These are phyloP conservation scores for Cryptococcus sp. DNA, from an alignment of 1,284 basidiomycete genomes.

Conservation along the genomic window DNA sequence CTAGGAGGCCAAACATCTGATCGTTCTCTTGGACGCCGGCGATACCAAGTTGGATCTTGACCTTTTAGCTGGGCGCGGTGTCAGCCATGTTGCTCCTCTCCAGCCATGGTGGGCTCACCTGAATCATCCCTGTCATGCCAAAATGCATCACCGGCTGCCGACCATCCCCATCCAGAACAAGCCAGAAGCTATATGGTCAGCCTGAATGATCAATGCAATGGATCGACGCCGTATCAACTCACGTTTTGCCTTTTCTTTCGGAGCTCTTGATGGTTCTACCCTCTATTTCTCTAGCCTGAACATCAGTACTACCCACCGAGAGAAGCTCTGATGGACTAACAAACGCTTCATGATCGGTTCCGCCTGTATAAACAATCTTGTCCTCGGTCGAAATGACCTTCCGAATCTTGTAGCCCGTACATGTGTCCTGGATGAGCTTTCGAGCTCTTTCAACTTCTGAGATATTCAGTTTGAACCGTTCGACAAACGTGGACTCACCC, in stretches of 20 bases:
- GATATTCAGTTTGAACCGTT: neutral
- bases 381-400: conserved; percentile 61
- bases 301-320: too few relatives aligned
- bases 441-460: conserved; percentile 68
- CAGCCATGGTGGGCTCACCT: conserved; percentile 49
- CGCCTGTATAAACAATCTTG: conserved; percentile 62
- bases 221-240: too few relatives aligned
- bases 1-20: conserved; percentile 72
- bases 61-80: conserved; percentile 58
- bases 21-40: conserved; percentile 53
- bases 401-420: conserved; percentile 56
- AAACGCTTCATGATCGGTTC: conserved; percentile 57
- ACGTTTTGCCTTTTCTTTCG: conserved; percentile 67
- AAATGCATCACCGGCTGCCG: conserved; percentile 68
- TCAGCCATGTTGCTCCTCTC: neutral
- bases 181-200: conserved; percentile 53
- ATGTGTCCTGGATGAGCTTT: conserved; percentile 55
- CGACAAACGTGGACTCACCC: conserved; percentile 47
- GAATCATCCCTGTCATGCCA: conserved; percentile 75
- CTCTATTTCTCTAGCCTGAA: conserved; percentile 59
- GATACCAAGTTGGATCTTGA: conserved; percentile 59
- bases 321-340: conserved; percentile 50
- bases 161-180: conserved; percentile 61
- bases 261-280: conserved; percentile 59
- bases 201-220: neutral